Evolutionary conservation across 1,284 basidiomycete species (phyloP), one percentile per base, ranked within the genome.

Genomic region (Inonotus hispidus): DNA sequence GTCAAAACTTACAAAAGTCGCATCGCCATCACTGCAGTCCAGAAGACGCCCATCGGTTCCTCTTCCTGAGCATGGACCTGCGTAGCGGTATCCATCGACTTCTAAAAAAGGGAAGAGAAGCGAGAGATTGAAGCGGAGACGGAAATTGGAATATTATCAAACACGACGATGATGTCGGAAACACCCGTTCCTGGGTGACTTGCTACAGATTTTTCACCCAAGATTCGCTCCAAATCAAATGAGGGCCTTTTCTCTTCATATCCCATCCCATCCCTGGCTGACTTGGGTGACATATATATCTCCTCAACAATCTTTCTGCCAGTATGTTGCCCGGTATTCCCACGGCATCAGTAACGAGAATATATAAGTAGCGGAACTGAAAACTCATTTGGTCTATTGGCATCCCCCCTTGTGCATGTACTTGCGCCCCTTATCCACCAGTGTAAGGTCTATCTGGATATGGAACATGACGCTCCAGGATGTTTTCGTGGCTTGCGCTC

Each of bases 121-220:
- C 50, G n/a, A n/a, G 23, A 25, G 29, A 37, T 52, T 35, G 6
- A 14, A 52, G 50, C 50, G 50, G 50, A 23, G 50, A 52, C 27
- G 8, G 50, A 52, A 35, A 7, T 11, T 32, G 50, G 16, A 14
- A 19, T 29, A 38, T 53, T 55, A 53, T 45, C 53, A 53, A 60
- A 60, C 14, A 25, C 25, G 21, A 45, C 59, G 59, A 60, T 60
- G 53, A 25, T 21, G 43, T 56, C 59, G 59, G 59, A 56, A 35
- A 7, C 16, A 11, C 25, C 39, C 55, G 27, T 32, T 46, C 55
- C 38, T 32, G 41, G 21, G 14, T n/a, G n/a, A n/a, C n/a, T n/a
- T n/a, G n/a, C n/a, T n/a, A n/a, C n/a, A n/a, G n/a, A 25, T 41
- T 41, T 23, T 29, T 25, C 35, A 25, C 13, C 23, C 46, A 13